Conservation (phyloP, 2,329 filamentous ascomycete genomes). For the Cordyceps farinosa region DNA sequence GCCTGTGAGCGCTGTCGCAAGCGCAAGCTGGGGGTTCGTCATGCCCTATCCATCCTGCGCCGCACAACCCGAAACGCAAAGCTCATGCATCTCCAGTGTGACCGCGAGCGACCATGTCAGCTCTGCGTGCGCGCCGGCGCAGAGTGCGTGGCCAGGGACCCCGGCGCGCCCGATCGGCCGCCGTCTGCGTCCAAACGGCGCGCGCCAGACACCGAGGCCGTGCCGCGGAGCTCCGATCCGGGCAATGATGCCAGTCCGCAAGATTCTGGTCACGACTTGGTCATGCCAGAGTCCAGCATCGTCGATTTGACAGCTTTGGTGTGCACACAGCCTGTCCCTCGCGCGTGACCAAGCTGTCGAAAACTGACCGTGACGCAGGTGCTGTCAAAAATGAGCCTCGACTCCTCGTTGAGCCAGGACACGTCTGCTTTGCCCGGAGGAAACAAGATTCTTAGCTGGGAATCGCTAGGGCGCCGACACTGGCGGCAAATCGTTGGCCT, state of each 20-base stretch:
- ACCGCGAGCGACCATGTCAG: conserved; percentile 16
- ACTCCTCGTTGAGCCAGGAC: not conserved
- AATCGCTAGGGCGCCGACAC: not conserved
- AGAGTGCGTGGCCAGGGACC: conserved; percentile 14
- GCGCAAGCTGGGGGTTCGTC: conserved; percentile 13
- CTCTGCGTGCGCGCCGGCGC: conserved; percentile 16
- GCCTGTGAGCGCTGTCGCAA: conserved; percentile 16
- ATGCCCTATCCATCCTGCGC: not conserved
- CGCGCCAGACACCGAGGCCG: not conserved
- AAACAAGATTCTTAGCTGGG: conserved; percentile 6
- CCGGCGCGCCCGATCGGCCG: not conserved
- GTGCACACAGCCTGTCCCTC: not conserved
- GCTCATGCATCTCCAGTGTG: conserved; percentile 8
- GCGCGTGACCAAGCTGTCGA: not conserved
- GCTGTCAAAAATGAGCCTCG: conserved; percentile 14
- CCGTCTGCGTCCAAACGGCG: not conserved
- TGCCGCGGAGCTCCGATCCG: not conserved
- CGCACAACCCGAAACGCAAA: not conserved
- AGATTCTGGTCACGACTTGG: not conserved
- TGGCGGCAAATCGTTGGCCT: conserved; percentile 16
- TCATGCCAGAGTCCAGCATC: conserved; percentile 17
- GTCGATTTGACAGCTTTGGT: conserved; percentile 15
- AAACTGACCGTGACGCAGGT: not conserved
- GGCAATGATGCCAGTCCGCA: not conserved
- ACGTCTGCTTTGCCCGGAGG: conserved; percentile 18